phyloP scores from a whole-genome alignment of 176 grass and related monocot genomes.

The Urochloa ruziziensis region DNA sequence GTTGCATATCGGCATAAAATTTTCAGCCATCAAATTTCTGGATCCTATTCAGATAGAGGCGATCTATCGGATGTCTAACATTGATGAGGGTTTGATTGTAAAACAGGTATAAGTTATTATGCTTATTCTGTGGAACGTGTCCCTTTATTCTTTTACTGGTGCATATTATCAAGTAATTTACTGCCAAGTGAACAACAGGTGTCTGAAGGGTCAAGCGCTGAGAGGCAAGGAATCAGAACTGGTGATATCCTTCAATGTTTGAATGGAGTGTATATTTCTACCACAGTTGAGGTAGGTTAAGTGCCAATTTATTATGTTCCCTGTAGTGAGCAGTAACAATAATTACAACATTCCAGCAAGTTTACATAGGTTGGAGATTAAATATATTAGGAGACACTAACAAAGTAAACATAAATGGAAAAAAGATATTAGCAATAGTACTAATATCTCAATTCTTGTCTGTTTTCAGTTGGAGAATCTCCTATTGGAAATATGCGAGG shows the following conservation, averaged over 20 bases:
- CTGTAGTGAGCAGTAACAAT: too few relatives aligned
- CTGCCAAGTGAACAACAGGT: not conserved
- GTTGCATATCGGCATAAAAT: not conserved
- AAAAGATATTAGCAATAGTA: too few relatives aligned
- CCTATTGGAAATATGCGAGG: not conserved
- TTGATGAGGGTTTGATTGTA: constrained; percentile 2
- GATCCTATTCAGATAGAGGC: not conserved
- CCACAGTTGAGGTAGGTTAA: not conserved
- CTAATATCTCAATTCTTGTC: too few relatives aligned
- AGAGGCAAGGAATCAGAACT: not conserved
- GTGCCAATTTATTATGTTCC: too few relatives aligned
- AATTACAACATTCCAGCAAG: too few relatives aligned
- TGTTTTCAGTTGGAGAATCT: not conserved
- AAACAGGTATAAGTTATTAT: not conserved
- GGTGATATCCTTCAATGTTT: not conserved
- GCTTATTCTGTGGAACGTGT: not conserved
- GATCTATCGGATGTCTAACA: not conserved
- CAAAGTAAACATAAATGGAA: too few relatives aligned
- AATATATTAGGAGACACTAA: too few relatives aligned
- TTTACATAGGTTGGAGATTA: too few relatives aligned
- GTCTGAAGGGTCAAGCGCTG: not conserved
- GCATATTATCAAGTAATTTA: not conserved
- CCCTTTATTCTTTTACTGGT: not conserved
- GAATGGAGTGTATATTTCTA: not conserved
- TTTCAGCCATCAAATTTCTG: not conserved